These are phyloP conservation scores for Nakazawaea laoshanensis DNA, from an alignment of 805 yeast genomes.

Conservation along the genomic window DNA sequence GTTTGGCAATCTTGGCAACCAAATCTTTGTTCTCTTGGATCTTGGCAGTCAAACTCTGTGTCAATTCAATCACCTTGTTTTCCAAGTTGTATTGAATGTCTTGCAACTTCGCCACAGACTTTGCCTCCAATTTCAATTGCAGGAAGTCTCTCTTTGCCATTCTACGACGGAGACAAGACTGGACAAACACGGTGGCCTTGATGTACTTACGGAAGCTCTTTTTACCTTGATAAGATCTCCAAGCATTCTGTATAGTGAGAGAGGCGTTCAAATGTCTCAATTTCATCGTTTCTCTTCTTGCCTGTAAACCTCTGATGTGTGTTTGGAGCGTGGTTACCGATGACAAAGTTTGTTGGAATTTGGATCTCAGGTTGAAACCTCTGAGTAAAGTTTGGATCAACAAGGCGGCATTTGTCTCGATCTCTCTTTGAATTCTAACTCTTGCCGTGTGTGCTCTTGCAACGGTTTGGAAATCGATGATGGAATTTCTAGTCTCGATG, in stretches of 20 bases:
- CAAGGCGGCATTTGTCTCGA: conserved; percentile 55
- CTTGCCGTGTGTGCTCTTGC: conserved; percentile 60
- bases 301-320: conserved; percentile 39
- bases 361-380: conserved; percentile 39
- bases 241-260: conserved; percentile 57
- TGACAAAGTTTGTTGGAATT: conserved; percentile 22
- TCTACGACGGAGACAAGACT: conserved; percentile 69
- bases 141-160: conserved; percentile 60
- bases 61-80: conserved; percentile 94
- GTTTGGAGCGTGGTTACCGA: conserved; percentile 38
- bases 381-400: conserved; percentile 62
- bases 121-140: conserved; percentile 74
- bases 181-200: conserved; percentile 61
- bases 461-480: conserved; percentile 49
- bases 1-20: conserved; percentile 47
- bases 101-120: conserved; percentile 80
- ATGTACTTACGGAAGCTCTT: conserved; percentile 33
- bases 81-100: conserved; percentile 91
- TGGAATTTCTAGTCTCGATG: conserved; percentile 42
- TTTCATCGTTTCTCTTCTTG: conserved; percentile 43
- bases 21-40: conserved; percentile 76
- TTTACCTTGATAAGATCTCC: conserved; percentile 66
- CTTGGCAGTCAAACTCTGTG: conserved; percentile 73
- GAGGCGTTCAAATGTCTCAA: conserved; percentile 58
- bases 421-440: conserved; percentile 41